Base-by-base conservation (phyloP, 2,329 filamentous ascomycete species). In the Penicillium hordei region DNA sequence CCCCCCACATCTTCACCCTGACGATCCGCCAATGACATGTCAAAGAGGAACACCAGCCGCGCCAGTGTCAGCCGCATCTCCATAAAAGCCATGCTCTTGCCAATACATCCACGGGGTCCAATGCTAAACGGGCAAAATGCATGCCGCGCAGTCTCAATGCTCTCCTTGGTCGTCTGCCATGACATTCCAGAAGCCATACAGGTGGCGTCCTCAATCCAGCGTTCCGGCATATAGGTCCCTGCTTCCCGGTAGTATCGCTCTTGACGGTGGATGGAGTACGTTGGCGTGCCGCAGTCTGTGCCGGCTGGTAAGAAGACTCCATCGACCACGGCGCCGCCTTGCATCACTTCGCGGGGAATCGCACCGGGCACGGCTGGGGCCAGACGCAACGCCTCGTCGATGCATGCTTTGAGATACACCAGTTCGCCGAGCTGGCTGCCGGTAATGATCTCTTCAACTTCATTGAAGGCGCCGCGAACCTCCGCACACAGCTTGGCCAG, bases 231-330 rank as follows among this genome's bases (percentile, higher is more conserved):
- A 68, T 83, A 90, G 0, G 75, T 68, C 65, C 82, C 86, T 0
- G 87, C 82, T 27, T 80, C 75, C 1, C 83, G 81, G 74, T 82
- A 89, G 77, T 89, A 89, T 4, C 72, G 71, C 1, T 81, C 73
- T 71, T 89, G 86, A 69, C 89, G 87, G 67, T 90, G 88, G 63
- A 90, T 82, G 2, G 86, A 79, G 74, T 89, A 90, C 68, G 87
- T 84, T 13, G 87, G 83, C 3, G 83, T 84, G 39, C 86, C 87
- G 51, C 88, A 82, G 52, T 88, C 81, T 17, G 80, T 84, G 45
- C 87, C 86, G 4, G 76, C 81, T 1, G 74, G 73, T 10, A 77
- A 62, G 56, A 66, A 72, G 8, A 76, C 68, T 3, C 73, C 74
- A 36, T 76, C 74, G 10, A 77, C 69, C 4, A 72, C 58, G 2